Base-by-base conservation (phyloP, 257 asterid species). In the Schizonepeta tenuifolia region DNA sequence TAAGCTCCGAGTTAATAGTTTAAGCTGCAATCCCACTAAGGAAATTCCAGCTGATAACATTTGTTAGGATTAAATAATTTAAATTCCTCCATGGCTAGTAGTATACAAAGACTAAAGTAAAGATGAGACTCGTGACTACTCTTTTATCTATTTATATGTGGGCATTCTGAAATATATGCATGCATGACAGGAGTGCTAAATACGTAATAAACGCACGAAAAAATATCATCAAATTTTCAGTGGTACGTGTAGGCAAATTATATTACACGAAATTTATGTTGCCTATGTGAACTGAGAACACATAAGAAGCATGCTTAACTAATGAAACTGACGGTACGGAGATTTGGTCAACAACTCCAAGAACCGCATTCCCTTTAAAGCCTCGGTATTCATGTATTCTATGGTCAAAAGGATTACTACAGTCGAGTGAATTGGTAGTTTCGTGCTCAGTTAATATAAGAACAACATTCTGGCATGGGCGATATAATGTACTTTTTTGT, bases 401-500 rank as follows among this genome's bases (percentile, higher is more conserved):
- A 54, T 10, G 9, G 18, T 12, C 6, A 4, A 12, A 54, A 54
- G 13, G 3, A 8, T 7, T 59, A 54, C 20, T 58, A 15, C 6
- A 57, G 13, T 26, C 21, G 15, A 18, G 20, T 59, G 14, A 57
- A 1, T n/a, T 55, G 51, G 7, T 21, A 41, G 11, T 33, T 18
- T 13, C 40, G 3, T 11, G n/a, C 56, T 41, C 56, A 66, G 57
- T 66, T 56, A 26, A 41, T 17, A 17, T 17, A 51, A 70, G 55
- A 41, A 56, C 40, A 21, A 62, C 58, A 78, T 61, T 75, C 64
- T 13, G 46, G 18, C 35, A 20, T 79, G 47, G 73, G 58, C 68
- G 3, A 18, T 38, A 46, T 61, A 28, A 21, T 22, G 38, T 53
- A 17, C 61, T 50, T 12, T 55, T 46, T 69, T 87, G 86, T 89